Conservation (phyloP, 805 yeast species). For the Metschnikowia borealis region DNA sequence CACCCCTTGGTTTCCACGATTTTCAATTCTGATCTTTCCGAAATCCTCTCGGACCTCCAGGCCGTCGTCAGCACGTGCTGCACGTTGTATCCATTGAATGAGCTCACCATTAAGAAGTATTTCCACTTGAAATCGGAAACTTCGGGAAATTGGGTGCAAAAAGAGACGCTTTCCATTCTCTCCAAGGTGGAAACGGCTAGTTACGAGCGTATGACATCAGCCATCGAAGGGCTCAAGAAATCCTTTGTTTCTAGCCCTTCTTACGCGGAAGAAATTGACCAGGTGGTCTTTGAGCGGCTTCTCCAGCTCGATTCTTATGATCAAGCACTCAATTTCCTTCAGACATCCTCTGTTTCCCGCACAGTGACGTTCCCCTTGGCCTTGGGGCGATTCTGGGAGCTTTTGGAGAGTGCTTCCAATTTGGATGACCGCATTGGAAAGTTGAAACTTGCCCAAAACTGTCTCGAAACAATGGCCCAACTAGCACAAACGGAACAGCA, state of each 20-base stretch:
- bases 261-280: conserved; percentile 15
- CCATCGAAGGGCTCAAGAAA: conserved; percentile 20
- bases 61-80: conserved; percentile 26
- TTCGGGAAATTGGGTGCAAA: conserved; percentile 14
- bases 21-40: not conserved
- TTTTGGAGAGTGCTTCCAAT: conserved; percentile 25
- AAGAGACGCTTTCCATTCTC: conserved; percentile 27
- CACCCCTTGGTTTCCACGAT: conserved; percentile 4
- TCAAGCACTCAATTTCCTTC: conserved; percentile 17
- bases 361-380: conserved; percentile 9
- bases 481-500: not conserved
- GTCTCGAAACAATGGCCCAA: conserved; percentile 22
- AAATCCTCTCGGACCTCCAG: not conserved
- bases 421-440: conserved; percentile 34
- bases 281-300: conserved; percentile 27
- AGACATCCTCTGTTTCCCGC: conserved; percentile 13
- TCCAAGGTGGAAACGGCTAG: conserved; percentile 22
- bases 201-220: conserved; percentile 18
- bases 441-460: conserved; percentile 22
- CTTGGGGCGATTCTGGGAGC: conserved; percentile 32
- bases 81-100: conserved; percentile 31
- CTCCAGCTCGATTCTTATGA: conserved; percentile 27
- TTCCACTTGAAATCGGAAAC: conserved; percentile 22
- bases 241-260: conserved; percentile 18
- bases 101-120: conserved; percentile 29